Evolutionary conservation across 2,329 filamentous ascomycete genomes (phyloP), one percentile per base, ranked within the genome.

Genomic region (Cladophialophora chaetospira): DNA sequence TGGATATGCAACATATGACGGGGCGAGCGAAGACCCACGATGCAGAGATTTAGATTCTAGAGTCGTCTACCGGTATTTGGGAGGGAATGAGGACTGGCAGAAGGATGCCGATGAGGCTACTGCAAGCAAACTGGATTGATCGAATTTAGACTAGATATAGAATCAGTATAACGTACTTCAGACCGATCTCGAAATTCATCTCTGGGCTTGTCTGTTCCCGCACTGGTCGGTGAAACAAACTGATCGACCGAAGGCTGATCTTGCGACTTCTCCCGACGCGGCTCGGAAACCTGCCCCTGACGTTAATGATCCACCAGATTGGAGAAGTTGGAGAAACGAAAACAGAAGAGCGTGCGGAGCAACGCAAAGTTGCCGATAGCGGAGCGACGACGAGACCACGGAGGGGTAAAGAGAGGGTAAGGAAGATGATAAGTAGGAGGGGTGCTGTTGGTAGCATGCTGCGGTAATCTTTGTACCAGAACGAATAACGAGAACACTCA

Each of bases 1-100:
- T 21, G 81, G 80, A 0, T 65, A 84, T 55, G 71, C 72, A 21
- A 78, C 78, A 5, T 85, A 84, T 68, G 72, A 77, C 19, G 75
- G 71, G 3, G 79, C 81, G 2, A 78, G 76, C 48, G 74, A 77
- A 50, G 80, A 83, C 66, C 68, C 73, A 9, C 70, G 72, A 6
- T 85, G 79, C 70, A 75, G 67, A 56, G 80, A 80, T 61, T 64
- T 82, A 55, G 82, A 85, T 63, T 83, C 79, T 25, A 75, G 81
- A 56, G 80, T 84, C n/a, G 77, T 85, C 2, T 85, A 79, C 71
- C 70, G 82, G 36, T 82, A 79, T 68, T 64, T 84, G 13, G 63
- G 63, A 10, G 63, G 63, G 2, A 59, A 61, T 40, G 63, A 65
- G 56, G 54, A 63, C 31, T 65, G 63, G 28, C 80, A 79, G 25